Base-by-base conservation (phyloP, 345 rosid genomes). In the Populus tremula region DNA sequence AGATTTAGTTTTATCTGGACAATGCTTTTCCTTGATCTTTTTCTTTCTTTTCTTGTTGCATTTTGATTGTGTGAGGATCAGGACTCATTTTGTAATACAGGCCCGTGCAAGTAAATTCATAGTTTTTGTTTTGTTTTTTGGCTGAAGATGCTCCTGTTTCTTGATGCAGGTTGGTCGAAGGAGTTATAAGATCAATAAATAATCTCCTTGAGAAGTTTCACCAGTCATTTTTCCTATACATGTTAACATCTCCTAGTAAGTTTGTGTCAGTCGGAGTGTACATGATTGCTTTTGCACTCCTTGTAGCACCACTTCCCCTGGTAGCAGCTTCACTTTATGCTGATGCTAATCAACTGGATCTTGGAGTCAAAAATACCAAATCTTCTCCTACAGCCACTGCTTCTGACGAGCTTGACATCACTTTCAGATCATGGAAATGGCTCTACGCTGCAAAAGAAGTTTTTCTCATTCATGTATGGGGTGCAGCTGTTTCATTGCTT, bases 201-300 rank as follows among this genome's bases (percentile, higher is more conserved):
- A 96, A 96, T 83, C 97, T 96, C 77, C 95, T 93, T 16, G 98
- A 93, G 89, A 93, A 96, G 88, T 93, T 96, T 85, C 99, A 96
- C 80, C 98, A 96, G 80, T 96, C 99, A 66, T 92, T 92, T 85
- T 96, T 96, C 78, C 89, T 92, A 11, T 96, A 96, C 84, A 88
- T 91, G 16, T 85, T 92, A 81, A 93, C 97, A 79, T 89, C 97
- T 72, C 91, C 99, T 69, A 80, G 89, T 75, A 89, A 90, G 82
- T 96, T 93, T 86, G 92, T 96, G 64, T 96, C 98, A 3, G 95
- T 93, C 35, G 96, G 99, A 80, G 93, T 96, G 61, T 93, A 96
- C 91, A 96, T 96, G 98, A 89, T 96, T 73, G 91, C 96, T 33
- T 93, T 96, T 80, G 96, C 94, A 16, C 92, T 96, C 69, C 91